Evolutionary conservation across 1,284 basidiomycete genomes (phyloP), one percentile per base, ranked within the genome.

Genomic region (Papiliotrema flavescens): DNA sequence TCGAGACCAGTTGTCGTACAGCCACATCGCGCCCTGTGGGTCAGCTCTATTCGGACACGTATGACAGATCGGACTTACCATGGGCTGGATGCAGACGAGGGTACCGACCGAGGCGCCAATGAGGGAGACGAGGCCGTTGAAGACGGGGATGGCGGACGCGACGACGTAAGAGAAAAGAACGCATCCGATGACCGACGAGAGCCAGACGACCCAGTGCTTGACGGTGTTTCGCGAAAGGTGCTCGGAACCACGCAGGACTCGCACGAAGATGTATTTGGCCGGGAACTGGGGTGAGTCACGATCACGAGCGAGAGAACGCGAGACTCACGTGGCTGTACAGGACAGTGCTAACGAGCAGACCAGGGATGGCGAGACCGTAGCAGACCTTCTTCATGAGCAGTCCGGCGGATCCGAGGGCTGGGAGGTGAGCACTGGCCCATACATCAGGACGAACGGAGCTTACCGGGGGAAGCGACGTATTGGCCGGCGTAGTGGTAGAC

Each of bases 171-270:
- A 45, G 4, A 57, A 28, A 35, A 52, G 51, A 43, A 36, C 23
- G 37, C 48, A 45, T 23, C 67, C 53, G 47, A 50, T 28, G 36
- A 34, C 34, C 14, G 23, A 36, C 17, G 40, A 26, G 35, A 41
- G 19, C 84, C 85, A 86, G 6, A 78, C 71, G 14, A 72, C 60
- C 83, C 84, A 85, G 47, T 85, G 84, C 3, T 80, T 73, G 11
- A 76, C 6, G 0, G 84, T 85, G 60, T 84, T 83, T 8, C 76
- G 77, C 58, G 84, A 79, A 49, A 87, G 67, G 66, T 87, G 85
- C 14, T 71, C 69, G 13, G 81, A 79, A 56, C 79, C 77, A 22
- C 83, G 79, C 65, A 86, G 82, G 51, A 82, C 60, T 14, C 84
- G 79, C 51, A 86, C 78, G 63, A 87, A 85, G 47, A 85, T 51